Evolutionary conservation across 1,284 basidiomycete genomes (phyloP), one percentile per base, ranked within the genome.

Genomic region (Chondrostereum purpureum): DNA sequence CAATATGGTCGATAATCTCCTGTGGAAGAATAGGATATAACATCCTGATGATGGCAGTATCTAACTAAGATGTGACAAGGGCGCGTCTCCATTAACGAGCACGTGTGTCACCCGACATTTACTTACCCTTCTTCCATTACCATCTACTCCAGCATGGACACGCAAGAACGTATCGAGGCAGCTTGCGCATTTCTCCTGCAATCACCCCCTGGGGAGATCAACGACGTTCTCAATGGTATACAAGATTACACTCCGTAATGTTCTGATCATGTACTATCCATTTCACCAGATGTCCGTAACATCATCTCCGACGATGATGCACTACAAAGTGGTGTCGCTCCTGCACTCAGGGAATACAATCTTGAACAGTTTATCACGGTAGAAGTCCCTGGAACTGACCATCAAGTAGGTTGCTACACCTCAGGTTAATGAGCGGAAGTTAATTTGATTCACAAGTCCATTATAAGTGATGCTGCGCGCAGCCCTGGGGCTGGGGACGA

Each of bases 191-290:
- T 96, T 57, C 72, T 97, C 23, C 73, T 90, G 1, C 92, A 95
- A 62, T 82, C 89, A 1, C 93, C 93, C 11, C 93, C 93, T 0
- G 93, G 93, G 44, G 89, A 97, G 68, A 92, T 95, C 56, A 95
- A 94, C 62, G 92, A 95, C 67, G 91, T 95, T 19, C 75, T 95
- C 48, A 92, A 90, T 58, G 91, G 88, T 88, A 52, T 55, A 31
- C 8, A 8, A 31, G 66, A 54, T 44, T 35, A 27, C 46, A 49
- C 38, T 53, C 50, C 22, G n/a, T 10, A 27, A 20, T 33, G 4
- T 42, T 3, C 37, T 34, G 8, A 16, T 17, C 14, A 22, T 38
- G 18, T 21, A 43, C 39, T 13, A 6, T 2, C 6, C 21, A 12
- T 35, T 38, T 17, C 27, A 44, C 42, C 62, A 92, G 93, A 94